Percentiles rank a stretch among this genome's conserved stretches.
Evolutionary conservation across 768 basidiomycete species (phyloP).

Genomic region (Suillus fuscotomentosus): DNA sequence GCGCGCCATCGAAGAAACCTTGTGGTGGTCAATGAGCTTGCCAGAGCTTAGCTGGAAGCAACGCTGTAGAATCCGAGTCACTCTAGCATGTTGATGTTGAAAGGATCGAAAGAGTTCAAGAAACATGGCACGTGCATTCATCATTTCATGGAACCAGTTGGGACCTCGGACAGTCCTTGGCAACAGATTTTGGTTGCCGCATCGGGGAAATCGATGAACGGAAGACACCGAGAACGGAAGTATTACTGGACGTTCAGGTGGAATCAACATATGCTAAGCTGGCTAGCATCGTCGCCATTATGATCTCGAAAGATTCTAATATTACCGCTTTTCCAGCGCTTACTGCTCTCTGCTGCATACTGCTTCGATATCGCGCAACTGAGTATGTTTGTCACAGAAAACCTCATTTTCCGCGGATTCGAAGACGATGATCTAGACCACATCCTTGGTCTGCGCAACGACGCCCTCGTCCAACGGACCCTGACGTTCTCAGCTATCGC

Average conservation of each 20-base stretch:
- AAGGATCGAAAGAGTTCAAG: too few species aligned
- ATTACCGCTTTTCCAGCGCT: background rate
- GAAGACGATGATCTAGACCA: slow-evolving; percentile 17
- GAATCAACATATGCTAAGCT: too few species aligned
- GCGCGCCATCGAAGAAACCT: background rate
- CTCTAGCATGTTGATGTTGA: background rate
- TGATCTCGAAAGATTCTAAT: background rate
- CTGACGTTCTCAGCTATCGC: background rate
- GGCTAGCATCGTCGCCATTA: too few species aligned
- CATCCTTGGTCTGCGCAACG: slow-evolving; percentile 23
- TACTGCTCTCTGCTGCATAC: background rate
- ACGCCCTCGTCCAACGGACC: slow-evolving; percentile 17
- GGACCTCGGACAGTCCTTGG: background rate
- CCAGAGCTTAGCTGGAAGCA: background rate
- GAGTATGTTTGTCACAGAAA: slow-evolving; percentile 27
- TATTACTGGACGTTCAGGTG: too few species aligned
- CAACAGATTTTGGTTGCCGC: too few species aligned
- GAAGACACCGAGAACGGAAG: too few species aligned
- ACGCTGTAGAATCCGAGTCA: background rate
- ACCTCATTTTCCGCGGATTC: slow-evolving; percentile 23
- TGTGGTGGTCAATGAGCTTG: background rate
- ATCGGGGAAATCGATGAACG: too few species aligned
- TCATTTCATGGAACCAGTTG: background rate
- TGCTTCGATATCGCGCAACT: background rate
- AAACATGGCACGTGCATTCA: background rate